Evolutionary conservation across 1,284 basidiomycete species (phyloP).

Genomic region (Moesziomyces sp.): DNA sequence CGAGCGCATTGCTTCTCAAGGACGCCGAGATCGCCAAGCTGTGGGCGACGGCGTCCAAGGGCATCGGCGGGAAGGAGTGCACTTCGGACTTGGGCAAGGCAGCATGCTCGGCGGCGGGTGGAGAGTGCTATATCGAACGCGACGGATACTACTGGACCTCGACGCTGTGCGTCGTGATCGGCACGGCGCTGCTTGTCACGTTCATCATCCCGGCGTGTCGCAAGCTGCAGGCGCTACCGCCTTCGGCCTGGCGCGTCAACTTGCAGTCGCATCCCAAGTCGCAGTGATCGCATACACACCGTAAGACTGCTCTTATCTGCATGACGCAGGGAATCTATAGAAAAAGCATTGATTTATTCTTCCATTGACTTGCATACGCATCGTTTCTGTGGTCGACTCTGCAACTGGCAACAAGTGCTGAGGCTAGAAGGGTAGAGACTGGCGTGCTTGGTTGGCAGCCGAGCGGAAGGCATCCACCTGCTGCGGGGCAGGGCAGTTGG

Average conservation of each 20-base stretch:
- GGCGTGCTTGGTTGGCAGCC: slow-evolving; percentile 8
- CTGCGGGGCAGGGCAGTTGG: slow-evolving; percentile 27
- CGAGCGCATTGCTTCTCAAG: slow-evolving; percentile 26
- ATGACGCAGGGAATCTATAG: not conserved
- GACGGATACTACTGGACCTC: slow-evolving; percentile 95
- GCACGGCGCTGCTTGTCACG: slow-evolving; percentile 77
- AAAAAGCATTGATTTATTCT: not conserved
- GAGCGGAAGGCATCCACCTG: slow-evolving; percentile 23
- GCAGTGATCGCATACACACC: not conserved
- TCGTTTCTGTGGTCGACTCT: too few relatives aligned
- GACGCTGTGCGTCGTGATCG: slow-evolving; percentile 80
- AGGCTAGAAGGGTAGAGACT: slow-evolving; percentile 15
- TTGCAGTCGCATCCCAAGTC: slow-evolving; percentile 18
- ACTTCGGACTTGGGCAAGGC: slow-evolving; percentile 75
- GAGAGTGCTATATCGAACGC: slow-evolving; percentile 81
- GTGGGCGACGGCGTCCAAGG: slow-evolving; percentile 33
- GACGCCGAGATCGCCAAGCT: slow-evolving; percentile 40
- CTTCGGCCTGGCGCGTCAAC: slow-evolving; percentile 58
- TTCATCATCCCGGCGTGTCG: slow-evolving; percentile 87
- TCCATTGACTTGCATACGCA: not conserved
- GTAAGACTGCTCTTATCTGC: too few relatives aligned
- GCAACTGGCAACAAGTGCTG: not conserved
- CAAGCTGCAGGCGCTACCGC: slow-evolving; percentile 75
- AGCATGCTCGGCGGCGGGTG: slow-evolving; percentile 79
- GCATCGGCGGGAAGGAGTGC: slow-evolving; percentile 52